phyloP scores from a whole-genome alignment of 441 rosid genomes.

The Adansonia gregorii region DNA sequence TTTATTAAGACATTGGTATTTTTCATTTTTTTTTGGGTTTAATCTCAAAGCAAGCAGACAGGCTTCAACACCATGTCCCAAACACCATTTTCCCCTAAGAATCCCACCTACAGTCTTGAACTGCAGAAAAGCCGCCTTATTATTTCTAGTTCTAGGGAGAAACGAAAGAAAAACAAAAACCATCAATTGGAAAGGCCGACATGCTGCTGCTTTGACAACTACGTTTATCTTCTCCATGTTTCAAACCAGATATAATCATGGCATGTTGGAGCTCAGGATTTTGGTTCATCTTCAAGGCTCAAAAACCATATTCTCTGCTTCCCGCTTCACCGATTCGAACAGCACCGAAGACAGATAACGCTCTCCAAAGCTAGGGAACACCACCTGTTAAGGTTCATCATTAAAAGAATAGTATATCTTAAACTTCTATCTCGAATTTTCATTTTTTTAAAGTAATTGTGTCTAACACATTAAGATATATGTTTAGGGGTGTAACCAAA shows the following conservation, averaged over 20 bases:
- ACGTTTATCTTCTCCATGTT: neutral
- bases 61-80: neutral
- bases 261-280: neutral
- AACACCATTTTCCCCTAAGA: neutral
- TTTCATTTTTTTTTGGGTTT: no score
- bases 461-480: no score
- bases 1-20: neutral
- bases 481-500: no score
- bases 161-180: neutral
- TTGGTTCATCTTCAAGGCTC: conserved; percentile 42
- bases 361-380: conserved; percentile 90
- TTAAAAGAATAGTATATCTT: neutral
- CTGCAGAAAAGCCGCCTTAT: neutral
- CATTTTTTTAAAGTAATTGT: no score
- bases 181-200: neutral
- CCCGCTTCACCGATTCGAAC: conserved; percentile 67
- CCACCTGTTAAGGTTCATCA: conserved; percentile 43
- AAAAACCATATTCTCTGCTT: conserved; percentile 58
- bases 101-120: neutral
- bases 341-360: conserved; percentile 77
- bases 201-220: neutral
- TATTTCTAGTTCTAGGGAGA: neutral
- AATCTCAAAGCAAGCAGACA: neutral
- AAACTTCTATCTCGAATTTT: no score
- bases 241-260: neutral